Evolutionary conservation across 345 rosid species (phyloP).

Genomic region (Cardamine chenopodiifolia): DNA sequence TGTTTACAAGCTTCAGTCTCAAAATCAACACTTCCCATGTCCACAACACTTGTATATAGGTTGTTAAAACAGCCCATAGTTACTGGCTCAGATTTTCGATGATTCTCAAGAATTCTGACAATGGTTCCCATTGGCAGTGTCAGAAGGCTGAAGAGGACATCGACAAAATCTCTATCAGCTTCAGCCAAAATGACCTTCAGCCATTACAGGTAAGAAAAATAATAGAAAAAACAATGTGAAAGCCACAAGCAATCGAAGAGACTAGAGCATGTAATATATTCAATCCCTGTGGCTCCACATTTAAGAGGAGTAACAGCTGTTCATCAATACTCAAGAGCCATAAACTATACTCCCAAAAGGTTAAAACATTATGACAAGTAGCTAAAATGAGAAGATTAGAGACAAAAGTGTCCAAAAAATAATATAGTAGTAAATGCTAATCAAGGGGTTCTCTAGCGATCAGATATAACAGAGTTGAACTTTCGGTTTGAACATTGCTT

Average conservation of each 20-base stretch:
- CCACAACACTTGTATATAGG: slow-evolving; percentile 21
- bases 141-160: slow-evolving; percentile 22
- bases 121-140: slow-evolving; percentile 27
- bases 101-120: slow-evolving; percentile 3
- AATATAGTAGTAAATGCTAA: neutral
- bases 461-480: neutral
- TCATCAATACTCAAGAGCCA: slow-evolving; percentile 9
- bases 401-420: too few species aligned
- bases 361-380: neutral
- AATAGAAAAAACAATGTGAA: neutral
- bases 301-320: neutral
- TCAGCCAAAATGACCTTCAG: slow-evolving; percentile 30
- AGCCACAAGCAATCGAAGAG: neutral
- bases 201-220: neutral
- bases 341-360: neutral
- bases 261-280: neutral
- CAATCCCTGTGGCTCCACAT: neutral
- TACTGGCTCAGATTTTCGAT: neutral
- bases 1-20: slow-evolving; percentile 10
- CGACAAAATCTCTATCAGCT: slow-evolving; percentile 23
- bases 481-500: neutral
- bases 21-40: neutral
- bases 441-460: neutral
- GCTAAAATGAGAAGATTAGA: neutral
- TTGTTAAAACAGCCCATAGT: slow-evolving; percentile 30